These are phyloP conservation scores for Mycena metata DNA, from an alignment of 768 basidiomycete species.

Conservation along the genomic window DNA sequence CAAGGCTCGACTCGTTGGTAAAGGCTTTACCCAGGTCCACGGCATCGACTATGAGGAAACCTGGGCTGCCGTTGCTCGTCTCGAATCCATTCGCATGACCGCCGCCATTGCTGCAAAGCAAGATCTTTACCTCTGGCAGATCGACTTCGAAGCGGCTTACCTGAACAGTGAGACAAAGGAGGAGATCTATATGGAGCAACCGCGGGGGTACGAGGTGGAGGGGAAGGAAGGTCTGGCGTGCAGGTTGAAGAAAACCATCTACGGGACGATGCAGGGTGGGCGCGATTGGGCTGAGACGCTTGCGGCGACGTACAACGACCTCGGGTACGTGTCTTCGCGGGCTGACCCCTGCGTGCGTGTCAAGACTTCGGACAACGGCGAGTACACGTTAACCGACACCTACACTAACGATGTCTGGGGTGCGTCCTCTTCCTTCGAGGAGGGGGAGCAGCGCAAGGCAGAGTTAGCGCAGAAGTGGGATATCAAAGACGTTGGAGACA, in stretches of 20 bases:
- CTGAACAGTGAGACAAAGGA: too few relatives aligned
- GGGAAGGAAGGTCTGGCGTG: slow-evolving; percentile 21
- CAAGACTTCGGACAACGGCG: neutral
- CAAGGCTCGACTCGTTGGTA: slow-evolving; percentile 8
- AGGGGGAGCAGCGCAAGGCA: neutral
- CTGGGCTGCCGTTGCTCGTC: slow-evolving; percentile 1
- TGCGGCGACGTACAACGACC: slow-evolving; percentile 15
- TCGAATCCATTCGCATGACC: slow-evolving; percentile 10
- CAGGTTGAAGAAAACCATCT: slow-evolving; percentile 20
- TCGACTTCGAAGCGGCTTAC: slow-evolving; percentile 11
- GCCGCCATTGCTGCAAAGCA: neutral
- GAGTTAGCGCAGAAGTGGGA: slow-evolving; percentile 26
- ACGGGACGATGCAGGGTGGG: slow-evolving; percentile 30
- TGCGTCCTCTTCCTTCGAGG: slow-evolving; percentile 9
- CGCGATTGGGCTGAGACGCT: slow-evolving; percentile 26
- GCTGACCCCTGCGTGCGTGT: slow-evolving; percentile 27
- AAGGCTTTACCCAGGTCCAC: neutral
- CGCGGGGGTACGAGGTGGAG: slow-evolving; percentile 3
- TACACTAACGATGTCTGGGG: slow-evolving; percentile 20
- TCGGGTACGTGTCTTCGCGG: slow-evolving; percentile 17
- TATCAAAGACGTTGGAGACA: slow-evolving; percentile 25
- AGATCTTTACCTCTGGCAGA: slow-evolving; percentile 11
- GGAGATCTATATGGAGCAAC: too few relatives aligned
- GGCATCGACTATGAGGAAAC: slow-evolving; percentile 12
- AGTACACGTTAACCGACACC: slow-evolving; percentile 12